Conservation (phyloP, 2,329 filamentous ascomycete species). For the Alternaria brassicicola region DNA sequence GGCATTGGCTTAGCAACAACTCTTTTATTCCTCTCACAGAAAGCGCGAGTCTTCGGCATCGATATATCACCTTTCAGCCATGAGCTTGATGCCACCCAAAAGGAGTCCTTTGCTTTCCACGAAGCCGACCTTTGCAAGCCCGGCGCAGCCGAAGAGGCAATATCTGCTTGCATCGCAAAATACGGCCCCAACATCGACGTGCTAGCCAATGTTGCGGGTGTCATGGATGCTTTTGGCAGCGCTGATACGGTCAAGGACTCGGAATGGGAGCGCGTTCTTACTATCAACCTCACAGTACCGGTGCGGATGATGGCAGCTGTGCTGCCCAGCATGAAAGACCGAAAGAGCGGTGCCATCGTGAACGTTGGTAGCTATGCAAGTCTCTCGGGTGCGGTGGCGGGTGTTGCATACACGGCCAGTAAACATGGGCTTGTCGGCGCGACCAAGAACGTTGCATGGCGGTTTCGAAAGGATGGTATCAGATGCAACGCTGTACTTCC, state of each 20-base stretch:
- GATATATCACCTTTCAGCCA: slow-evolving; percentile 27
- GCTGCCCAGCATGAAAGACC: slow-evolving; percentile 50
- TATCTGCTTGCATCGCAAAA: slow-evolving; percentile 23
- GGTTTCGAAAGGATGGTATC: slow-evolving; percentile 54
- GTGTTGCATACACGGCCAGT: slow-evolving; percentile 55
- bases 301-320: slow-evolving; percentile 55
- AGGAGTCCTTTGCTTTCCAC: slow-evolving; percentile 24
- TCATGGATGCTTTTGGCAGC: slow-evolving; percentile 51
- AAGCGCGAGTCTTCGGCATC: slow-evolving; percentile 32
- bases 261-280: slow-evolving; percentile 51
- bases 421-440: slow-evolving; percentile 55
- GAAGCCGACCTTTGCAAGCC: slow-evolving; percentile 22
- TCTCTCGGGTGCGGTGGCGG: slow-evolving; percentile 49
- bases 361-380: slow-evolving; percentile 46
- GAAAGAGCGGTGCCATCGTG: slow-evolving; percentile 50
- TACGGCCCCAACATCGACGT: slow-evolving; percentile 42
- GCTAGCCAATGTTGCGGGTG: slow-evolving; percentile 54
- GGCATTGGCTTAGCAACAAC: slow-evolving; percentile 35
- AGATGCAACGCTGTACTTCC: slow-evolving; percentile 56
- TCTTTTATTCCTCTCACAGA: slow-evolving; percentile 22
- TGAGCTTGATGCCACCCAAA: neutral
- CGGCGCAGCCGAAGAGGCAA: slow-evolving; percentile 19
- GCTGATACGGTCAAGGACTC: slow-evolving; percentile 48
- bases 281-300: slow-evolving; percentile 53
- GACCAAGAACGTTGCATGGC: slow-evolving; percentile 57